A percentile compares a stretch with the other conserved stretches of the same genome.
phyloP scores from a whole-genome alignment of 139 green algal genomes.

The Tetraselmis chui region DNA sequence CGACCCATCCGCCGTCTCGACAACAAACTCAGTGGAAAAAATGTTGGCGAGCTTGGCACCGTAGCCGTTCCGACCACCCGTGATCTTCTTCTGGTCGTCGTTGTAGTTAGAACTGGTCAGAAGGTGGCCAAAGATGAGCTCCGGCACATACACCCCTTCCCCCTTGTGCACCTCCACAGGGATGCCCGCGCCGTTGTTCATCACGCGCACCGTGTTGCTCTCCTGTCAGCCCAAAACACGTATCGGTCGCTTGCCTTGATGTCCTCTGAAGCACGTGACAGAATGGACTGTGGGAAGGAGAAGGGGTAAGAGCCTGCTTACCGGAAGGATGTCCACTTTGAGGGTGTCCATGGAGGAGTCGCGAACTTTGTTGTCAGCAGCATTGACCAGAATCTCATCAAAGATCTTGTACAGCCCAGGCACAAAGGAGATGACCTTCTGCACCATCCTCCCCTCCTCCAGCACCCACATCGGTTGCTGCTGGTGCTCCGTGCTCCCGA shows the following conservation, averaged over 20 bases:
- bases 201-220: slow-evolving; percentile 73
- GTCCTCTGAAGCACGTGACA: too few species aligned
- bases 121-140: slow-evolving; percentile 98
- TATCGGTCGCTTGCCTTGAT: too few species aligned
- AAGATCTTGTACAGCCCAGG: slow-evolving; percentile 99
- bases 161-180: slow-evolving; percentile 95
- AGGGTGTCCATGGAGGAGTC: slow-evolving; percentile 90
- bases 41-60: slow-evolving; percentile 99
- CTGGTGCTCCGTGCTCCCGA: slow-evolving; percentile 88
- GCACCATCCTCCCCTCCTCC: slow-evolving; percentile 63
- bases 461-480: slow-evolving; percentile 86
- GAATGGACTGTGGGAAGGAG: too few species aligned
- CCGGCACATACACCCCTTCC: slow-evolving; percentile 90
- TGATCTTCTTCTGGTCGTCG: slow-evolving; percentile 97
- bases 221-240: too few species aligned
- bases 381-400: slow-evolving; percentile 99
- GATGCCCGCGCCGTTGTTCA: slow-evolving; percentile 93
- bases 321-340: slow-evolving; percentile 72
- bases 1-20: slow-evolving; percentile 92
- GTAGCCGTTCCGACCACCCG: slow-evolving; percentile 96
- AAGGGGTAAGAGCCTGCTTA: slow-evolving; percentile 19
- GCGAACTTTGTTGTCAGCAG: slow-evolving; percentile 96
- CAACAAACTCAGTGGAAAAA: slow-evolving; percentile 93
- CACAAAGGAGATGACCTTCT: slow-evolving; percentile 60
- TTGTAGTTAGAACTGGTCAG: slow-evolving; percentile 98